Conservation (phyloP, 768 basidiomycete species). For the Xanthoconium purpureum region DNA sequence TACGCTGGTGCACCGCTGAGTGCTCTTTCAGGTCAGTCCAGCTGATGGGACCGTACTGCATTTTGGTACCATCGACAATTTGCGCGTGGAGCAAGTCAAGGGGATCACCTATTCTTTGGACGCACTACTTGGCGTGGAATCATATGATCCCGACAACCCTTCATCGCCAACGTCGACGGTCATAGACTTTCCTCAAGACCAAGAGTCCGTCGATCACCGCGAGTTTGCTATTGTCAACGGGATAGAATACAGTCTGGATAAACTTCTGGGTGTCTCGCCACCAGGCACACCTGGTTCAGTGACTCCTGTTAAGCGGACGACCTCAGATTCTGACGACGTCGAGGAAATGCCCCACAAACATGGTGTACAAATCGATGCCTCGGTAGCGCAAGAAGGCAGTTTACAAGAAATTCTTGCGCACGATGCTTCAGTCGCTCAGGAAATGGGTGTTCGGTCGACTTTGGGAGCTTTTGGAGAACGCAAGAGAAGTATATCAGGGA, state of each 20-base stretch:
- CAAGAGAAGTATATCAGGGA: conserved; percentile 40
- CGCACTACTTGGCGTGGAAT: conserved; percentile 80
- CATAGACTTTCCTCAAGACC: conserved; percentile 40
- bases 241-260: conserved; percentile 90
- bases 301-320: conserved; percentile 26
- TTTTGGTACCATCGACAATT: conserved; percentile 78
- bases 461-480: conserved; percentile 32
- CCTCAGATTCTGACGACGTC: conserved; percentile 20
- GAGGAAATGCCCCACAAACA: conserved; percentile 49
- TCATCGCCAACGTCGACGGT: conserved; percentile 40
- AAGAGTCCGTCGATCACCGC: conserved; percentile 72
- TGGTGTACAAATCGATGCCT: conserved; percentile 71
- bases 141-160: conserved; percentile 40
- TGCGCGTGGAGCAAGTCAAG: conserved; percentile 93
- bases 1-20: not conserved
- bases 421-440: conserved; percentile 67
- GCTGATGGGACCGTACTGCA: conserved; percentile 93
- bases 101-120: conserved; percentile 96
- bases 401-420: conserved; percentile 58
- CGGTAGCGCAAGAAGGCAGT: conserved; percentile 56
- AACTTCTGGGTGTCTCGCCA: conserved; percentile 66
- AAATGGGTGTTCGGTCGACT: conserved; percentile 62
- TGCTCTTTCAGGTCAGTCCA: conserved; percentile 70
- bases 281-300: conserved; percentile 41
- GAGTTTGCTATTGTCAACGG: conserved; percentile 97